Conservation (phyloP, 805 yeast genomes). For the Metschnikowia similis region DNA sequence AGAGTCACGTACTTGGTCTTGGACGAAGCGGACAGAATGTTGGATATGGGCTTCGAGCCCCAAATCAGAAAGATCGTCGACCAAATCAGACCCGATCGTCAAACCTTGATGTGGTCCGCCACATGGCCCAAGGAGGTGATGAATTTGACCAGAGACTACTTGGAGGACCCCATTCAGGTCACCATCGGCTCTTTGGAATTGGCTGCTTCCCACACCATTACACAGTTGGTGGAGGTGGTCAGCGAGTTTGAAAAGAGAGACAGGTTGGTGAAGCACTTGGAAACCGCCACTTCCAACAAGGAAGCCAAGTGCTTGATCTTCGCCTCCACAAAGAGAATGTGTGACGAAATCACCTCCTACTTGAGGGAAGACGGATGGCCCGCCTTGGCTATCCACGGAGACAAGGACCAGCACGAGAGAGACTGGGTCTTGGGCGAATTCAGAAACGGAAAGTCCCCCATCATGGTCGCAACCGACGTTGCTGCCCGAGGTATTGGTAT, state of each 20-base stretch:
- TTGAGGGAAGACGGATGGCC: constrained; percentile 98
- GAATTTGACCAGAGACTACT: constrained; percentile 84
- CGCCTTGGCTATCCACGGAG: constrained; percentile 98
- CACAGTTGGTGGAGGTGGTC: constrained; percentile 87
- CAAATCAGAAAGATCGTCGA: constrained; percentile 97
- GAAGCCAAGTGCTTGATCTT: constrained; percentile 80
- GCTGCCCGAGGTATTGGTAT: constrained; percentile 99
- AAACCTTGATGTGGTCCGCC: constrained; percentile 99
- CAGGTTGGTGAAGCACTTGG: constrained; percentile 77
- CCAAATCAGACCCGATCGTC: constrained; percentile 99
- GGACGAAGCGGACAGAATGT: constrained; percentile 99
- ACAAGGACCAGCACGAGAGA: constrained; percentile 95
- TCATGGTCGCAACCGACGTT: constrained; percentile 99
- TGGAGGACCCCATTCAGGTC: constrained; percentile 92
- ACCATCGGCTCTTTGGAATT: constrained; percentile 94
- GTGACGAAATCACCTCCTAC: constrained; percentile 90
- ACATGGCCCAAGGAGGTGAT: constrained; percentile 99
- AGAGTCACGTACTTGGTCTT: constrained; percentile 95
- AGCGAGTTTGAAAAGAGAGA: constrained; percentile 94
- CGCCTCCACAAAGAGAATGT: constrained; percentile 95
- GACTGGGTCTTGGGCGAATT: constrained; percentile 97
- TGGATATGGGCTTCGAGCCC: constrained; percentile 99
- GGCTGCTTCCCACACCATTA: constrained; percentile 94
- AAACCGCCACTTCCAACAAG: constrained; percentile 65
- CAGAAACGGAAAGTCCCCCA: constrained; percentile 86